Evolutionary conservation across 148 eudicot genomes (phyloP).

Genomic region (Oxyria digyna): DNA sequence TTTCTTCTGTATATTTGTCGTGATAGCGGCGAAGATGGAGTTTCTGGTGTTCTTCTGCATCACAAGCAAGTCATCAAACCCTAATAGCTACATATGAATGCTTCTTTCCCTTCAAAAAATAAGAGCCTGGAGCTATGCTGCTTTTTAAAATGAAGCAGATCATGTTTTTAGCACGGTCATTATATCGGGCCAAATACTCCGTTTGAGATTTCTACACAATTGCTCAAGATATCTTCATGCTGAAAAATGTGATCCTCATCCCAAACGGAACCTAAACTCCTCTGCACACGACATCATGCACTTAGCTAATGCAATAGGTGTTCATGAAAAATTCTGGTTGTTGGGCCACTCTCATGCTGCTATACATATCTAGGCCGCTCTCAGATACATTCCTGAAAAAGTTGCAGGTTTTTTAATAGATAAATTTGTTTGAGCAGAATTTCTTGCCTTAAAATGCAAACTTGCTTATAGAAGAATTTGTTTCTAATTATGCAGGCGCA

Average conservation of each 20-base stretch:
- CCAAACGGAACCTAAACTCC: constrained; percentile 57
- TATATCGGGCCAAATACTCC: no score
- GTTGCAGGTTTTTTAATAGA: constrained; percentile 54
- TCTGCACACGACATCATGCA: constrained; percentile 70
- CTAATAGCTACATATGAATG: no score
- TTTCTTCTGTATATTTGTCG: no score
- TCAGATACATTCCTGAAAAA: constrained; percentile 54
- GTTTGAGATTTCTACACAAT: no score
- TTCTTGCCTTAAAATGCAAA: background rate
- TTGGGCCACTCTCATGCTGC: constrained; percentile 76
- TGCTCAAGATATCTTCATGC: no score
- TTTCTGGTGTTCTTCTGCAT: no score
- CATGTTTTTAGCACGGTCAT: no score
- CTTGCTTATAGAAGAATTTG: background rate
- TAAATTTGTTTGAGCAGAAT: background rate
- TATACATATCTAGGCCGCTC: constrained; percentile 85
- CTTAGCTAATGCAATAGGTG: constrained; percentile 53
- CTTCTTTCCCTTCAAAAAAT: no score
- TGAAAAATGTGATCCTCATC: constrained; percentile 82
- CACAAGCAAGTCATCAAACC: no score
- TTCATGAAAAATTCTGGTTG: constrained; percentile 71
- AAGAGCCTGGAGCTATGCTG: no score
- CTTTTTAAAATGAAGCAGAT: no score
- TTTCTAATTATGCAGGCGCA: constrained; percentile 43
- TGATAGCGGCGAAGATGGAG: no score